A percentile compares a stretch with the other conserved stretches of the same genome.
phyloP scores from a whole-genome alignment of 73 alveolate species.

The Effrenium voratum region DNA sequence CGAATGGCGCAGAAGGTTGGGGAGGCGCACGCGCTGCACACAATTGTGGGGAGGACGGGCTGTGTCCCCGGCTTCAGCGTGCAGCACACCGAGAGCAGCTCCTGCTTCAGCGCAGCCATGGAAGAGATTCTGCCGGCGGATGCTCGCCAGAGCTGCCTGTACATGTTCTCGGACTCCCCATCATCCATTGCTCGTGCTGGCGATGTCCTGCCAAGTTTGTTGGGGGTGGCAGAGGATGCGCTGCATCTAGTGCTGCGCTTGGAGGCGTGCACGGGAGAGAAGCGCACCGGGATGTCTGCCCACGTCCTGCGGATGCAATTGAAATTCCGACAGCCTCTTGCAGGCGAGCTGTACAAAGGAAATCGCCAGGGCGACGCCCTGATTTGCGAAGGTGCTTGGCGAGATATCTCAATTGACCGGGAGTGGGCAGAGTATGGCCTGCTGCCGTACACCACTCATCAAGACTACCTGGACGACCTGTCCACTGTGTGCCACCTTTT shows the following conservation, averaged over 20 bases:
- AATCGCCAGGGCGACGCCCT: not conserved
- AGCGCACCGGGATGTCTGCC: constrained; percentile 18
- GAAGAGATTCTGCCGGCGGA: not conserved
- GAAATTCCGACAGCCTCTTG: not conserved
- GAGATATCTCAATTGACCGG: not conserved
- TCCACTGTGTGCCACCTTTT: not conserved
- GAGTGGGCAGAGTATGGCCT: not conserved
- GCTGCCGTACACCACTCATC: not conserved
- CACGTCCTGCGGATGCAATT: not conserved
- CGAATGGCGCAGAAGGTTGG: constrained; percentile 4
- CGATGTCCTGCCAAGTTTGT: constrained; percentile 2
- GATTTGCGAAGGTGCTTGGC: not conserved
- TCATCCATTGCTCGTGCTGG: not conserved
- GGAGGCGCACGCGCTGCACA: constrained; percentile 40
- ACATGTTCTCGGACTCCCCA: not conserved
- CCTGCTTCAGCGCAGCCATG: not conserved
- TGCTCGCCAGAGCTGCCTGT: not conserved
- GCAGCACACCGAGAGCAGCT: not conserved
- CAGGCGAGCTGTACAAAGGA: not conserved
- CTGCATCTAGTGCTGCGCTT: constrained; percentile 41
- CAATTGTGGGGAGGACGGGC: constrained; percentile 31
- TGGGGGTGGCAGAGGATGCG: constrained; percentile 13
- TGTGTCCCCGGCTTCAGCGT: constrained; percentile 38
- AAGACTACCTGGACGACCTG: constrained; percentile 8
- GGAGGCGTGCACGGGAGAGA: constrained; percentile 47